Conservation (phyloP, 2,329 filamentous ascomycete genomes). For the Aspergillus terreus region DNA sequence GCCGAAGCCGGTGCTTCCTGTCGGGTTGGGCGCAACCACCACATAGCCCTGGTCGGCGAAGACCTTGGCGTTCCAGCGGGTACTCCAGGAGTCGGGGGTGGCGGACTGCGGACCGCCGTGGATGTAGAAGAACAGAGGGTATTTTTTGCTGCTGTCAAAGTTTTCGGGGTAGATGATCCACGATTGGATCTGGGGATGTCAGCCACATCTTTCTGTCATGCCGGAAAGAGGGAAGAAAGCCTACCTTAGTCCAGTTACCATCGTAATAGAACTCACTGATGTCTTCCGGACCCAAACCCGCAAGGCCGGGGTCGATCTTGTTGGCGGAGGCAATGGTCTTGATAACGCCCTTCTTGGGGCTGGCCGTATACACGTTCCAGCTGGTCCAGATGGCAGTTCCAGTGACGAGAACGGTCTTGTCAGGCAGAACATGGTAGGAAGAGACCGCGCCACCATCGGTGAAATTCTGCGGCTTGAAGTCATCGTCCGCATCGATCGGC, state of each 20-base stretch:
- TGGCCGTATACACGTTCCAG: conserved; percentile 32
- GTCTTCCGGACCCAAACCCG: conserved; percentile 31
- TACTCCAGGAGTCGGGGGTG: conserved; percentile 73
- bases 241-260: conserved; percentile 35
- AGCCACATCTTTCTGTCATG: neutral
- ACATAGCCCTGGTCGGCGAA: conserved; percentile 88
- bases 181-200: conserved; percentile 31
- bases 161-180: conserved; percentile 44
- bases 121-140: conserved; percentile 74
- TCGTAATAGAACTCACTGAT: conserved; percentile 36
- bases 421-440: conserved; percentile 27
- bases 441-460: conserved; percentile 31
- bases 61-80: conserved; percentile 79
- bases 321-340: conserved; percentile 35
- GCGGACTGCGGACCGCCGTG: conserved; percentile 80
- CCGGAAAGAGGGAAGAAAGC: neutral
- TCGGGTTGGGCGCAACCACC: conserved; percentile 76
- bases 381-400: conserved; percentile 34
- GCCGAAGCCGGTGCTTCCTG: conserved; percentile 78
- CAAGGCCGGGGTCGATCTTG: conserved; percentile 36
- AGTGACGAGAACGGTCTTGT: conserved; percentile 31
- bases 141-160: conserved; percentile 68
- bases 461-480: conserved; percentile 34
- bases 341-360: conserved; percentile 22
- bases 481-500: conserved; percentile 27